Conservation (phyloP, 352 stramenopile genomes). For the Globisporangium rhizosaccharum region DNA sequence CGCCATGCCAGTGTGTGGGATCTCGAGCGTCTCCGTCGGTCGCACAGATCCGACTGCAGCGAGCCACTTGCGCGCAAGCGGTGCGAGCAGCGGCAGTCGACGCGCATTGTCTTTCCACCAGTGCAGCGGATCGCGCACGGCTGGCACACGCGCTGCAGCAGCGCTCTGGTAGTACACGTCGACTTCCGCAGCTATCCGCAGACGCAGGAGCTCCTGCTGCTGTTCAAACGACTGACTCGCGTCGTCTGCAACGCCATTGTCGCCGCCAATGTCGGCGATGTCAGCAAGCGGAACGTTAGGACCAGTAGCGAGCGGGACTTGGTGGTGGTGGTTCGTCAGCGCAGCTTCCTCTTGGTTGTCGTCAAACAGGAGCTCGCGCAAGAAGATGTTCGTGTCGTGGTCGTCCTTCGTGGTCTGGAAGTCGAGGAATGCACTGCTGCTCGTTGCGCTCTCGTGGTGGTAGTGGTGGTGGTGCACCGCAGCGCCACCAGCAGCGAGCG, state of each 20-base stretch:
- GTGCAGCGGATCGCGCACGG: conserved; percentile 35
- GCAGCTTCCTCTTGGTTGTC: conserved; percentile 33
- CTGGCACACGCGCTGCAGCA: conserved; percentile 23
- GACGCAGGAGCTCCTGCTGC: conserved; percentile 27
- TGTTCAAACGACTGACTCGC: conserved; percentile 18
- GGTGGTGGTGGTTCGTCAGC: conserved; percentile 20
- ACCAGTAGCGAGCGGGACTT: not conserved
- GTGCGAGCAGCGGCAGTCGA: conserved; percentile 30
- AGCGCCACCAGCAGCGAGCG: conserved; percentile 2
- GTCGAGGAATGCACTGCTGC: conserved; percentile 30
- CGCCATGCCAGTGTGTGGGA: conserved; percentile 12
- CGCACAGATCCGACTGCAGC: conserved; percentile 34
- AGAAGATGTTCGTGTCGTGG: conserved; percentile 42
- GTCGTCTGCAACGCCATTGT: not conserved
- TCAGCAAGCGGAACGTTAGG: no score
- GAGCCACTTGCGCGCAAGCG: conserved; percentile 43
- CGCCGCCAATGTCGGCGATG: not conserved
- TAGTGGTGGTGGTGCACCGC: not conserved
- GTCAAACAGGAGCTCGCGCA: conserved; percentile 42
- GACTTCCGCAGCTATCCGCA: conserved; percentile 29
- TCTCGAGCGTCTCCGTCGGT: conserved; percentile 19
- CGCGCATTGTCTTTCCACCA: conserved; percentile 39
- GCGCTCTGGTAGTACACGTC: conserved; percentile 37
- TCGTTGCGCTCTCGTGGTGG: conserved; percentile 17
- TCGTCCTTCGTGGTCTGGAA: conserved; percentile 32